Evolutionary conservation across 2,329 filamentous ascomycete species (phyloP), one percentile per base, ranked within the genome.

Genomic region (Calonectria honghensis): DNA sequence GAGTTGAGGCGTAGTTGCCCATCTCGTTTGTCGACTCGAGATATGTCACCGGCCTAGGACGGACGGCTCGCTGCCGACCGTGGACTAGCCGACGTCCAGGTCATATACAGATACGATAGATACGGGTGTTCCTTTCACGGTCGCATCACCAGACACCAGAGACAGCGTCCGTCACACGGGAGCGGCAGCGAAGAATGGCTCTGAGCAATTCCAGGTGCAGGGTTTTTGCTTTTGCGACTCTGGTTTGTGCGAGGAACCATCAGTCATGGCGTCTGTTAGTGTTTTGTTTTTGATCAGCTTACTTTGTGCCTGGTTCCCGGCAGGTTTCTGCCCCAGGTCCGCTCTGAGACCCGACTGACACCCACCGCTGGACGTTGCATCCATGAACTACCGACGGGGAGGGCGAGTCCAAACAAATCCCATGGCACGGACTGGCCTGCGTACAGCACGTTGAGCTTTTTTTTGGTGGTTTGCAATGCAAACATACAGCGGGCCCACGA

Each of bases 271-370:
- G 37, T 39, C 6, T 31, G 11, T 35, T 13, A 41, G n/a, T 35
- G 29, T 66, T 64, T 73, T 77, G 70, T 61, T 78, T 75, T 77
- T 72, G 51, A 70, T 79, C 64, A 75, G 68, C 70, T 75, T 72
- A 24, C 66, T 41, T 41, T 59, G 29, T 63, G 48, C 27, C 68
- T 29, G 74, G 73, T 65, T 74, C 65, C 66, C 48, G 59, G 75
- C 61, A 59, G 64, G 50, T 69, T 73, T 63, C 57, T 64, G 14
- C 29, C 57, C 67, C 45, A 54, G 50, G 61, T 63, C 37, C 67
- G 27, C 35, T 73, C 66, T 75, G 71, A 78, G 73, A 77, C 74
- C 37, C 29, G 48, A 11, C 41, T 75, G 76, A 57, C 48, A 57
- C 65, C 32, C 13, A 52, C 32, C 37, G 57, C 41, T 35, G 27